Percentiles rank a stretch among this genome's conserved stretches.
These are phyloP conservation scores for Camellia oleifera DNA, from an alignment of 179 eudicot genomes.

Conservation along the genomic window DNA sequence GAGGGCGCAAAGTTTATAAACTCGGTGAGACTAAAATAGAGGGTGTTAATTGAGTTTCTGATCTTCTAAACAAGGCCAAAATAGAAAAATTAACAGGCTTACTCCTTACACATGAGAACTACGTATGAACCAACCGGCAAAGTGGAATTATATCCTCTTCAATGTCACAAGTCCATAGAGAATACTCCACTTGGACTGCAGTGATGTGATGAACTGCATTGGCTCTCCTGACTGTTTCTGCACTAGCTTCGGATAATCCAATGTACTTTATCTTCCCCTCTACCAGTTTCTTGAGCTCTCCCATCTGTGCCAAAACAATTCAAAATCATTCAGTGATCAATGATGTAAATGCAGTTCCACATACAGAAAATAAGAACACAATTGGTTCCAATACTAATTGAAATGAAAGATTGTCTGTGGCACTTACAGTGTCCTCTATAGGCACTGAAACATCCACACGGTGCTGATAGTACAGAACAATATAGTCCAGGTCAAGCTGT, in stretches of 20 bases:
- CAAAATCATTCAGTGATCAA: neutral
- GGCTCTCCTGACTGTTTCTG: constrained; percentile 51
- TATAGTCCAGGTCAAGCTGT: constrained; percentile 16
- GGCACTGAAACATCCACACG: constrained; percentile 16
- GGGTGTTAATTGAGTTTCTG: neutral
- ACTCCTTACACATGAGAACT: neutral
- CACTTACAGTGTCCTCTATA: constrained; percentile 21
- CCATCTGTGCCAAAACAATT: constrained; percentile 33
- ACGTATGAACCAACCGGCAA: constrained; percentile 34
- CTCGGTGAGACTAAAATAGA: neutral
- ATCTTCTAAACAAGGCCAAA: neutral
- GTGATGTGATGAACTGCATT: constrained; percentile 59
- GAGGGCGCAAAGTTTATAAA: neutral
- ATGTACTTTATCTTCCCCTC: constrained; percentile 61
- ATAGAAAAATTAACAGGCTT: neutral
- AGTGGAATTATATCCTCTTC: constrained; percentile 56
- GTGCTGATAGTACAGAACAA: constrained; percentile 17
- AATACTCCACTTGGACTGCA: constrained; percentile 61
- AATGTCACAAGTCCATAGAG: constrained; percentile 57
- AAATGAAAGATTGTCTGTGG: neutral
- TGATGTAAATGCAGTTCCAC: neutral
- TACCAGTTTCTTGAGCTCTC: constrained; percentile 59
- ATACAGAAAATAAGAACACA: no score
- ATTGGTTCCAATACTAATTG: neutral
- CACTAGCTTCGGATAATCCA: constrained; percentile 56